Percentiles rank a stretch among this genome's conserved stretches.
phyloP scores from a whole-genome alignment of 768 basidiomycete species.

The Pisolithus marmoratus region DNA sequence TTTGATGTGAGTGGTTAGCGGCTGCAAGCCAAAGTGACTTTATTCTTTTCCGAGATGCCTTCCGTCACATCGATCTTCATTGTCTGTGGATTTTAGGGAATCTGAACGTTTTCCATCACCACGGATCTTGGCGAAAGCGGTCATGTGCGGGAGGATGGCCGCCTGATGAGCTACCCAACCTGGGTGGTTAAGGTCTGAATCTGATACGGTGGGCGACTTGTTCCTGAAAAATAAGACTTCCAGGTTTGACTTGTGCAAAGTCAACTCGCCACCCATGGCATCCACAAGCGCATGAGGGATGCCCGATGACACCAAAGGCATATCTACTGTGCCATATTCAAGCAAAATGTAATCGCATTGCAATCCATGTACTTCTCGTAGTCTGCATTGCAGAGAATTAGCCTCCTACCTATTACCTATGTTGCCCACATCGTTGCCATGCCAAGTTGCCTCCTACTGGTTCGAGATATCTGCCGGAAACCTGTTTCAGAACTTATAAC shows the following conservation, averaged over 20 bases:
- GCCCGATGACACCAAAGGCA: constrained; percentile 28
- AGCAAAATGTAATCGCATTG: constrained; percentile 33
- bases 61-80: no score
- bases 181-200: background rate
- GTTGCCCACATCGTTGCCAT: no score
- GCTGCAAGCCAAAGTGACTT: no score
- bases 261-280: no score
- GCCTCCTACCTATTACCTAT: no score
- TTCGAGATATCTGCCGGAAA: no score
- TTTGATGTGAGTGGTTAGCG: no score
- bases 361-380: constrained; percentile 41
- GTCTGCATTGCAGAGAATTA: constrained; percentile 20
- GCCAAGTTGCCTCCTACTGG: no score
- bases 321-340: constrained; percentile 39
- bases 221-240: constrained; percentile 25
- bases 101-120: no score
- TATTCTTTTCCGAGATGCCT: no score
- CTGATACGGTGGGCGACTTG: constrained; percentile 12
- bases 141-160: constrained; percentile 20
- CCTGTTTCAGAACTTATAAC: no score
- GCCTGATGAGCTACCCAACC: constrained; percentile 24
- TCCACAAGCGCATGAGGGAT: constrained; percentile 32
- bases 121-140: background rate
- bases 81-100: no score
- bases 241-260: constrained; percentile 23